Evolutionary conservation across 2,329 filamentous ascomycete species (phyloP).

Genomic region (Pseudogymnoascus sp.): DNA sequence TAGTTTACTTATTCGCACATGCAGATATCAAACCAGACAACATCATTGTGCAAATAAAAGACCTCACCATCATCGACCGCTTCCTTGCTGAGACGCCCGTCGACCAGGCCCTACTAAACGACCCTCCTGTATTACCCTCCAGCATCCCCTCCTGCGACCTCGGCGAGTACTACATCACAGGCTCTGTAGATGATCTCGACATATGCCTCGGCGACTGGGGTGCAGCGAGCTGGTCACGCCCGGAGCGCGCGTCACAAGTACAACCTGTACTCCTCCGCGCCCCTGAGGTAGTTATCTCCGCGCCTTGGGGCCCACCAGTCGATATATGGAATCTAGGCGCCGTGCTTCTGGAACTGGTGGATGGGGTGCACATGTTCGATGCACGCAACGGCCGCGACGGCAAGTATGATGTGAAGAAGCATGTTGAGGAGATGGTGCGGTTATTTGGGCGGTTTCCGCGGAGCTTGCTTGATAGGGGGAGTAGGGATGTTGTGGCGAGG

Average conservation of each 20-base stretch:
- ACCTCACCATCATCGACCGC: slow-evolving; percentile 17
- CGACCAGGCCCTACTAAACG: neutral
- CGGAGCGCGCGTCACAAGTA: slow-evolving; percentile 16
- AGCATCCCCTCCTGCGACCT: slow-evolving; percentile 2
- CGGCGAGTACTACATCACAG: slow-evolving; percentile 8
- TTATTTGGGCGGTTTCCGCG: slow-evolving; percentile 18
- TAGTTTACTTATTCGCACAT: neutral
- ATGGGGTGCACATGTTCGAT: slow-evolving; percentile 16
- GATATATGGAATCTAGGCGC: slow-evolving; percentile 23
- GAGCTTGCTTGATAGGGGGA: slow-evolving; percentile 14
- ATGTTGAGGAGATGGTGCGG: slow-evolving; percentile 18
- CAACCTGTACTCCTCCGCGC: slow-evolving; percentile 23
- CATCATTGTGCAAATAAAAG: slow-evolving; percentile 19
- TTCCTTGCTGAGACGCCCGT: slow-evolving; percentile 6
- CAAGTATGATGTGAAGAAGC: slow-evolving; percentile 12
- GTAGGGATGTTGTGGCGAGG: slow-evolving; percentile 11
- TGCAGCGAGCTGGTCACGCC: slow-evolving; percentile 16
- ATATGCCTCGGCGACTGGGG: slow-evolving; percentile 21
- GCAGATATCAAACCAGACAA: slow-evolving; percentile 22
- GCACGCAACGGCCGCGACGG: slow-evolving; percentile 11
- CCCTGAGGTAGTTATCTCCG: slow-evolving; percentile 21
- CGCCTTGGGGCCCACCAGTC: slow-evolving; percentile 17
- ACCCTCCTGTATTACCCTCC: neutral
- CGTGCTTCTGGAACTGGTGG: slow-evolving; percentile 16
- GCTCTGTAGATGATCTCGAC: slow-evolving; percentile 11